Percentiles rank a stretch among this genome's conserved stretches.
Evolutionary conservation across 2,329 filamentous ascomycete species (phyloP).

Genomic region (Neonectria magnoliae): DNA sequence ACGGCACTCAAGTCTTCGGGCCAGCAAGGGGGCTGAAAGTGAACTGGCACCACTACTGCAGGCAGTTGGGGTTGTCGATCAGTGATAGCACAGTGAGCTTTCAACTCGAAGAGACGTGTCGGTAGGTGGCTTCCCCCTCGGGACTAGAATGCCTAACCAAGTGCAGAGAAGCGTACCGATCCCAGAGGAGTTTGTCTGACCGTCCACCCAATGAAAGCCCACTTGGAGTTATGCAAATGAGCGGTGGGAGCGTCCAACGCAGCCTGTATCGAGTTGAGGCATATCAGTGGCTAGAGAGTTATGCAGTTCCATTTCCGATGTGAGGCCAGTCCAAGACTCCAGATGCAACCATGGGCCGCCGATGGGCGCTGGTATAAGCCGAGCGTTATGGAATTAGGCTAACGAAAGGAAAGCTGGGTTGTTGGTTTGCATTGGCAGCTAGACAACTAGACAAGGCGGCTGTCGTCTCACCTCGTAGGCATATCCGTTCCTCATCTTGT

Average conservation of each 20-base stretch:
- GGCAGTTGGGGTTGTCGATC: conserved; percentile 39
- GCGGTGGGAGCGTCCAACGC: conserved; percentile 36
- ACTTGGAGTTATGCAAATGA: conserved; percentile 34
- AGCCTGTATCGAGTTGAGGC: conserved; percentile 23
- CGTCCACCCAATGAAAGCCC: conserved; percentile 34
- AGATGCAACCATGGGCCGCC: not conserved
- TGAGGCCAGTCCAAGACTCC: conserved; percentile 3
- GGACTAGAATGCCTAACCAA: conserved; percentile 30
- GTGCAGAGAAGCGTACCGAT: conserved; percentile 33
- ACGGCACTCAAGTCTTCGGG: conserved; percentile 28
- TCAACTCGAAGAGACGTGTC: conserved; percentile 31
- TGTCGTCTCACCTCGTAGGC: conserved; percentile 14
- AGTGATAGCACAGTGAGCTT: conserved; percentile 33
- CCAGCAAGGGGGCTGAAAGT: conserved; percentile 32
- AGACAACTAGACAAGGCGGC: conserved; percentile 3
- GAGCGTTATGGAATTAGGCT: conserved; percentile 15
- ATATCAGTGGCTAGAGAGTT: conserved; percentile 32
- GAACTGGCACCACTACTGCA: conserved; percentile 45
- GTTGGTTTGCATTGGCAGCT: conserved; percentile 5
- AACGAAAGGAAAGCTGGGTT: conserved; percentile 11
- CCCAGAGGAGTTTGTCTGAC: conserved; percentile 35
- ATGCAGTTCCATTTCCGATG: conserved; percentile 29
- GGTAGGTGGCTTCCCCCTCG: conserved; percentile 36
- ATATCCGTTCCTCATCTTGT: conserved; percentile 6
- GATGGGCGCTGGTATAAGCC: conserved; percentile 9